Base-by-base conservation (phyloP, 2,329 filamentous ascomycete genomes). In the Aspergillus awamori region DNA sequence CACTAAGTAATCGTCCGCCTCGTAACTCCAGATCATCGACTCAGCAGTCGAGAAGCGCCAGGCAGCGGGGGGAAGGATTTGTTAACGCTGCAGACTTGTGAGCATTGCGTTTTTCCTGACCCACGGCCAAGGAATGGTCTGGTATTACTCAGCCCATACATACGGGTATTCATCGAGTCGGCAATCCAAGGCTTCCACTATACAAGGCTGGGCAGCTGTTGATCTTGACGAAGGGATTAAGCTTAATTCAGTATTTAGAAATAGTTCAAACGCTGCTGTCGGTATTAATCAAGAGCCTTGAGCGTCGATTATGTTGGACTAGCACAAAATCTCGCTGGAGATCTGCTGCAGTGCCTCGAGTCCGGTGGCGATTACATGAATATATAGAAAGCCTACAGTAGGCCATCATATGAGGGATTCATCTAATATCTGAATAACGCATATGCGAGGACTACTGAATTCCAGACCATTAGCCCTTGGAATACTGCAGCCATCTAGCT, bases 141-240 rank as follows among this genome's bases (percentile, higher is more conserved):
- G 15, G 45, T 26, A 49, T 49, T 49, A 49, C 45, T 49, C 45
- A 49, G 13, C 45, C 45, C 45, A 49, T 49, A 26, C 45, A 49
- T 49, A 30, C 45, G 22, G 45, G 45, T 49, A 49, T 49, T 49
- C 45, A 30, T 10, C 26, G 22, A 22, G 41, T 45, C 41, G 41
- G 41, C 41, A 45, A 45, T 20, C 22, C 41, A 45, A 36, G 41
- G 41, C 20, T 45, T 13, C 13, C 13, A 24, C 13, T 11, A 24
- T 22, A 5, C 20, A 45, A 22, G 6, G 20, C 41, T 22, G 41
- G 17, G 20, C 41, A 24, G 20, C 8, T 22, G 22, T 45, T 22
- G 20, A 22, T 45, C 20, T 22, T 13, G 41, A 45, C 22, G 41
- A 45, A 2, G 8, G 7, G 13, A 13, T 15, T 45, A 13, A 45